Evolutionary conservation across 2,329 filamentous ascomycete genomes (phyloP), one percentile per base, ranked within the genome.

Genomic region (Xylaria sp.): DNA sequence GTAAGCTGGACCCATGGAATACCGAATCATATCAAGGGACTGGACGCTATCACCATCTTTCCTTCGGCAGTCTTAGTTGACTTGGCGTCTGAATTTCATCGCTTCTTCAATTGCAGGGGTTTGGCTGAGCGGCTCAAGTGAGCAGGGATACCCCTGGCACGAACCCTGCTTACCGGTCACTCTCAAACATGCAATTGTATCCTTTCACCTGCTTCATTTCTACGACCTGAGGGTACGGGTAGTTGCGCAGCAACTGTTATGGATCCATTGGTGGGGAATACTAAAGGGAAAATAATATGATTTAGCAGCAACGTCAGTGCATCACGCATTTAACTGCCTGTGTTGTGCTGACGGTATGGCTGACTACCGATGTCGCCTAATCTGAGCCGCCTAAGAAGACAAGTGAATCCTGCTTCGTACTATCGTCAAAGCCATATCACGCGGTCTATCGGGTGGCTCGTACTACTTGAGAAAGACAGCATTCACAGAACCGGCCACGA

Each of bases 1-100:
- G 65, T 71, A 72, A 69, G 69, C 69, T 68, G 28, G 60, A 51
- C 65, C 63, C 61, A 69, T 66, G 44, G 48, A 63, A 66, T 68
- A 48, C 44, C 65, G 54, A 70, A 68, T 64, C 68, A 64, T 18
- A 63, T 32, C 32, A 39, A 51, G 63, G 70, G 51, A 66, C 68
- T 50, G 32, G 56, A 55, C 60, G 54, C 41, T 66, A 66, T 62
- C 58, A 25, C 62, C 55, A 65, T 55, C 63, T 59, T 54, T 10
- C 37, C 55, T 63, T 48, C 41, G 28, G 28, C 34, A 34, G 39
- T 48, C 41, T 34, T 55, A 41, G 61, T 50, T 58, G 28, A 48
- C 60, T 34, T 57, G 32, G 23, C 20, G 50, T 63, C 39, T 60
- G 41, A 13, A 46, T 56, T 60, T 58, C 63, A 13, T 58, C 25